These are phyloP conservation scores for Cornus controversa DNA, from an alignment of 148 eudicot genomes.

Conservation along the genomic window DNA sequence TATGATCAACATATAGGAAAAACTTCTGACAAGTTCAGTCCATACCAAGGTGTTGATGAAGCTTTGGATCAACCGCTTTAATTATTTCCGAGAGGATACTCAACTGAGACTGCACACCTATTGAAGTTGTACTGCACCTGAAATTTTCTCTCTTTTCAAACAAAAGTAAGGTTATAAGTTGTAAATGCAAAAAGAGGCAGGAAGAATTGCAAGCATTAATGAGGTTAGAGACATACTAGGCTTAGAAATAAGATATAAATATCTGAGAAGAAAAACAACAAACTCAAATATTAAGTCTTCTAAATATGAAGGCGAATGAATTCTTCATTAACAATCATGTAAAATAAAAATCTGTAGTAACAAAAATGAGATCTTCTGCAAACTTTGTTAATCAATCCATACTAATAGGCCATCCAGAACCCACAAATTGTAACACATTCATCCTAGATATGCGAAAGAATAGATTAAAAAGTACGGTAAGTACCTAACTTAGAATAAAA, in stretches of 20 bases:
- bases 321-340: not conserved
- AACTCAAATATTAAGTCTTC: constrained; percentile 13
- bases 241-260: not conserved
- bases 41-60: constrained; percentile 93
- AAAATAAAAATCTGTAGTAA: not conserved
- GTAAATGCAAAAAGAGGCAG: not conserved
- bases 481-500: not conserved
- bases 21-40: constrained; percentile 2
- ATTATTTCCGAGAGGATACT: constrained; percentile 71
- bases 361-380: not conserved
- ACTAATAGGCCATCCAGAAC: too few relatives aligned
- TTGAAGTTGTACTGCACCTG: constrained; percentile 63
- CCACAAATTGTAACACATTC: not conserved
- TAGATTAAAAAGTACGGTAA: not conserved
- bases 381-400: too few relatives aligned
- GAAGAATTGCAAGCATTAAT: not conserved
- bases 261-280: constrained; percentile 5
- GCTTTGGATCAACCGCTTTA: constrained; percentile 88
- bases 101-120: constrained; percentile 90
- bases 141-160: constrained; percentile 79
- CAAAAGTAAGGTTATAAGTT: constrained; percentile 15
- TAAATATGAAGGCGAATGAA: not conserved
- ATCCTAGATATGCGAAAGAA: not conserved
- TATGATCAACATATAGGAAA: not conserved
- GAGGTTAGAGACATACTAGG: not conserved